Percentiles rank a stretch among this genome's conserved stretches.
Evolutionary conservation across 176 grass and related monocot genomes (phyloP).

Genomic region (Phyllostachys edulis): DNA sequence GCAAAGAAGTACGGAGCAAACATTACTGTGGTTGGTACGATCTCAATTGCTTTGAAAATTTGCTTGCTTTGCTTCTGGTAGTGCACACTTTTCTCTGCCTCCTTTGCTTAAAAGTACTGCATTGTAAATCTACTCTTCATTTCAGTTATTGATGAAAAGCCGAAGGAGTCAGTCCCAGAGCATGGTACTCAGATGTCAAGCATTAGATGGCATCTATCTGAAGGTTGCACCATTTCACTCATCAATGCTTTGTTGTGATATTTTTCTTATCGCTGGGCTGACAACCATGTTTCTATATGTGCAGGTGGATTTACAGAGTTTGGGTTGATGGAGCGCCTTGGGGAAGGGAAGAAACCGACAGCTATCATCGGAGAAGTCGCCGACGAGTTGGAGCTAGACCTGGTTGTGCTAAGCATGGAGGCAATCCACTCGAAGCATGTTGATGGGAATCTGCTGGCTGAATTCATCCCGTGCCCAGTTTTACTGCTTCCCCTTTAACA

Average conservation of each 20-base stretch:
- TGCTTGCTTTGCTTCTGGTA: background rate
- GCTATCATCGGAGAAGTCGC: constrained; percentile 93
- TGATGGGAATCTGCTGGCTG: constrained; percentile 88
- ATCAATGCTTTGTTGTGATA: background rate
- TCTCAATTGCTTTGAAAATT: background rate
- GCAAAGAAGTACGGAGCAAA: constrained; percentile 95
- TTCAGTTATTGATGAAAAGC: constrained; percentile 93
- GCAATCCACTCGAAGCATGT: constrained; percentile 95
- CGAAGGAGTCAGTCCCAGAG: constrained; percentile 80
- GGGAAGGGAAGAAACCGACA: constrained; percentile 76
- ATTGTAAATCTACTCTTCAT: constrained; percentile 15
- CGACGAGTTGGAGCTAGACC: constrained; percentile 85
- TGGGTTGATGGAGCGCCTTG: constrained; percentile 93
- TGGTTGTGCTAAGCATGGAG: constrained; percentile 98
- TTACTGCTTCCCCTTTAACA: constrained; percentile 73
- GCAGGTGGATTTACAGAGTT: constrained; percentile 95
- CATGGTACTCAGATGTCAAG: constrained; percentile 92
- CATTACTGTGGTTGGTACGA: constrained; percentile 93
- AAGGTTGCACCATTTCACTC: constrained; percentile 52
- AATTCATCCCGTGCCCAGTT: constrained; percentile 94
- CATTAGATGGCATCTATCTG: constrained; percentile 95
- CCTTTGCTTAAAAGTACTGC: background rate
- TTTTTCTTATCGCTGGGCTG: background rate
- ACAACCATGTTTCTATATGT: background rate
- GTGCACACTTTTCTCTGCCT: background rate